Conservation (phyloP, 2,329 filamentous ascomycete species). For the Verticillium zaregamsianum region DNA sequence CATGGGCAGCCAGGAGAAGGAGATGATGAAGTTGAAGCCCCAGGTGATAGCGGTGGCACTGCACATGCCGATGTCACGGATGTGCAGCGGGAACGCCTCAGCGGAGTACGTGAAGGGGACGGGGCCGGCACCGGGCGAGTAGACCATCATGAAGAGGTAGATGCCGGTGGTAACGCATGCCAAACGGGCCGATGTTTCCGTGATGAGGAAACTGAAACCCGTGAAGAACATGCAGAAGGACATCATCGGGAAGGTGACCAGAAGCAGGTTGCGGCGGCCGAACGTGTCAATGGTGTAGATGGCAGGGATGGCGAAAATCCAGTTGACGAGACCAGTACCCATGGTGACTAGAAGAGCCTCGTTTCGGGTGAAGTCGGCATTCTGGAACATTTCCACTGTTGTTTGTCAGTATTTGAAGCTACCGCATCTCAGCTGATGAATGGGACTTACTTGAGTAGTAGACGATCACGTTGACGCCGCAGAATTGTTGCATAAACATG, state of each 20-base stretch:
- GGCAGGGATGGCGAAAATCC: slow-evolving; percentile 53
- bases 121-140: slow-evolving; percentile 49
- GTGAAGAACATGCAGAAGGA: slow-evolving; percentile 50
- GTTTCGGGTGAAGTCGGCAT: slow-evolving; percentile 35
- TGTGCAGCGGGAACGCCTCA: slow-evolving; percentile 54
- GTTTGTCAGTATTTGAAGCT: background rate
- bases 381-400: slow-evolving; percentile 22
- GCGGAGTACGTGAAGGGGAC: slow-evolving; percentile 58
- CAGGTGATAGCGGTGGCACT: slow-evolving; percentile 33
- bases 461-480: slow-evolving; percentile 49
- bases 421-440: too few relatives aligned
- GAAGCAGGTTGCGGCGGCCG: slow-evolving; percentile 48
- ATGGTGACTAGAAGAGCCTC: slow-evolving; percentile 48
- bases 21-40: slow-evolving; percentile 35
- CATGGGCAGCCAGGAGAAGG: slow-evolving; percentile 27
- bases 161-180: slow-evolving; percentile 31
- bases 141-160: slow-evolving; percentile 35
- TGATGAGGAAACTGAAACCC: slow-evolving; percentile 45
- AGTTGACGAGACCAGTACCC: slow-evolving; percentile 55
- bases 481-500: slow-evolving; percentile 34
- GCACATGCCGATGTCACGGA: slow-evolving; percentile 51
- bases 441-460: slow-evolving; percentile 44
- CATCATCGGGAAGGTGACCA: slow-evolving; percentile 57
- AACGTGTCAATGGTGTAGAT: slow-evolving; percentile 57
- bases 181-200: slow-evolving; percentile 16